A percentile compares a stretch with the other conserved stretches of the same genome.
Evolutionary conservation across 2,329 filamentous ascomycete species (phyloP).

Genomic region (Penicillium brevicompactum): DNA sequence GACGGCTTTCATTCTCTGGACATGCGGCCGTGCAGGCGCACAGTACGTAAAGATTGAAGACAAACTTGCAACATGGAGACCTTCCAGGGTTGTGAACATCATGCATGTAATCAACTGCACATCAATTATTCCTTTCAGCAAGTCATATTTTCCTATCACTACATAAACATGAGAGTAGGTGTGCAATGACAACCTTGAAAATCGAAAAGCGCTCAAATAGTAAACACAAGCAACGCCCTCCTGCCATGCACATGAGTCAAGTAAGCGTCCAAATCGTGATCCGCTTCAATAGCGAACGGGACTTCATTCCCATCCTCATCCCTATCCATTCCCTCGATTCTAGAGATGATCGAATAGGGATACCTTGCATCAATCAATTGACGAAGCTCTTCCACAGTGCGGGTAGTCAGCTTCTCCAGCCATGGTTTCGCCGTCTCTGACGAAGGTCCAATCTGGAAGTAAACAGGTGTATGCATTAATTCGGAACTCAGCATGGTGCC

Average conservation of each 20-base stretch:
- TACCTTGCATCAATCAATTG: slow-evolving; percentile 63
- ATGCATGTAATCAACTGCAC: no score
- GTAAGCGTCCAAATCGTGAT: slow-evolving; percentile 73
- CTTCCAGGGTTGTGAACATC: no score
- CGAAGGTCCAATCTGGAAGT: slow-evolving; percentile 69
- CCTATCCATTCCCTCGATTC: slow-evolving; percentile 68
- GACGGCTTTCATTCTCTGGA: no score
- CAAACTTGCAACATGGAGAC: no score
- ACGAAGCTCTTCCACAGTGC: slow-evolving; percentile 65
- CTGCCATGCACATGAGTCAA: slow-evolving; percentile 63
- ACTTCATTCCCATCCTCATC: slow-evolving; percentile 63
- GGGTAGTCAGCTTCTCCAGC: slow-evolving; percentile 63
- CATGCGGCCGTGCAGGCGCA: no score
- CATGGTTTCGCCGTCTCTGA: slow-evolving; percentile 54
- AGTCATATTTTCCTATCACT: no score
- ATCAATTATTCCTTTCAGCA: no score
- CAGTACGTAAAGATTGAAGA: no score
- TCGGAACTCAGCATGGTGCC: slow-evolving; percentile 38
- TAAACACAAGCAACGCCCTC: slow-evolving; percentile 57
- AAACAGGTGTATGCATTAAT: slow-evolving; percentile 58
- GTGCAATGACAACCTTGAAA: neutral
- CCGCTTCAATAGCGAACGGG: slow-evolving; percentile 66
- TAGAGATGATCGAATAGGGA: slow-evolving; percentile 59
- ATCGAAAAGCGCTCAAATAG: slow-evolving; percentile 18
- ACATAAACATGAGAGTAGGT: no score